Conservation (phyloP, 139 green algal species). For the Chlamydomonas sphaeroides region DNA sequence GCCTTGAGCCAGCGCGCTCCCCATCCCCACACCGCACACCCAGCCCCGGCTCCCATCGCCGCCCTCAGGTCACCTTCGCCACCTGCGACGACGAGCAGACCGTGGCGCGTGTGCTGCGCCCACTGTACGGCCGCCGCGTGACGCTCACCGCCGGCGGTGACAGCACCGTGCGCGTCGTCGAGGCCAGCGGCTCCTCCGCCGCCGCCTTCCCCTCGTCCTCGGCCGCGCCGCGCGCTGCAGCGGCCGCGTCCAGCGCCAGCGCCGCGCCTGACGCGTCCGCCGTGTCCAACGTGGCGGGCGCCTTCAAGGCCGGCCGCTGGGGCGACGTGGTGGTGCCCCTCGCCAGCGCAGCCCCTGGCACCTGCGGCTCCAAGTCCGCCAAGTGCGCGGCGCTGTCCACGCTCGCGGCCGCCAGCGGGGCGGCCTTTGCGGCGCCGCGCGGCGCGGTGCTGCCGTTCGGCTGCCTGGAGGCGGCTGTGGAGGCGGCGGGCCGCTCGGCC, state of each 20-base stretch:
- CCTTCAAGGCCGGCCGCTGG: slow-evolving; percentile 1
- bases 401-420: slow-evolving; percentile 21
- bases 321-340: slow-evolving; percentile 64
- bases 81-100: slow-evolving; percentile 78
- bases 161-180: background rate
- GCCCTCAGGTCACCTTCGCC: slow-evolving; percentile 74
- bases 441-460: slow-evolving; percentile 91
- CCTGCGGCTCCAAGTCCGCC: slow-evolving; percentile 85
- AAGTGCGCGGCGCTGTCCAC: slow-evolving; percentile 79
- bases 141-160: background rate
- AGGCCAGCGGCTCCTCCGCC: background rate
- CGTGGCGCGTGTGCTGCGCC: slow-evolving; percentile 52
- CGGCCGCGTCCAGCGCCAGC: background rate
- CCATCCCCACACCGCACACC: too few species aligned
- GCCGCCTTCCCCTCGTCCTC: background rate
- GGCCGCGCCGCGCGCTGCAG: too few species aligned
- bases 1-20: too few species aligned
- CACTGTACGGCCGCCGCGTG: slow-evolving; percentile 63
- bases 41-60: too few species aligned
- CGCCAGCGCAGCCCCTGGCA: slow-evolving; percentile 56
- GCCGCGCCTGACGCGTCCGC: background rate
- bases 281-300: background rate
- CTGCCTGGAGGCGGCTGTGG: slow-evolving; percentile 82
- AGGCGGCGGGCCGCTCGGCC: slow-evolving; percentile 43
- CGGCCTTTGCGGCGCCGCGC: slow-evolving; percentile 68